phyloP scores from a whole-genome alignment of 2,329 filamentous ascomycete species.

The Paradendryphiella salina region DNA sequence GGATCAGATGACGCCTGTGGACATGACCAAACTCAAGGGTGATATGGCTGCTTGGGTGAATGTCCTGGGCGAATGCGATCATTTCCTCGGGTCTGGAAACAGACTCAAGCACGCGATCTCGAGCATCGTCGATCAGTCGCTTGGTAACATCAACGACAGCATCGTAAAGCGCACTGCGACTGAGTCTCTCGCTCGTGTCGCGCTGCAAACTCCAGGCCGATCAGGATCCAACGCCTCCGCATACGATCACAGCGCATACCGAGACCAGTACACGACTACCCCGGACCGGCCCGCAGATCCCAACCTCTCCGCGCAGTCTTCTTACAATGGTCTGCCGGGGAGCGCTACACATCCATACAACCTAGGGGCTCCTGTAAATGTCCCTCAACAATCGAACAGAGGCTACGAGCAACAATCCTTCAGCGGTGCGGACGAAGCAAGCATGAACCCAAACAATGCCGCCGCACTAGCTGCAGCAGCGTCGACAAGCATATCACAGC shows the following conservation, averaged over 20 bases:
- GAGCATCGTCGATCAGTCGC: conserved; percentile 54
- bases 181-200: conserved; percentile 49
- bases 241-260: conserved; percentile 33
- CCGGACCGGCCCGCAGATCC: conserved; percentile 26
- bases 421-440: conserved; percentile 28
- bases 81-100: conserved; percentile 59
- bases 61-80: conserved; percentile 68
- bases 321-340: conserved; percentile 26
- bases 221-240: conserved; percentile 19
- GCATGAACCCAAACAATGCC: conserved; percentile 38
- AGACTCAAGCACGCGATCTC: conserved; percentile 55
- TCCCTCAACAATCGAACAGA: conserved; percentile 27
- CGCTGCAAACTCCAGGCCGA: conserved; percentile 35
- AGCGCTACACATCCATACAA: conserved; percentile 31
- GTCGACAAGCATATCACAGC: conserved; percentile 27
- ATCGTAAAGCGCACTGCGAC: conserved; percentile 50
- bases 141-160: conserved; percentile 53
- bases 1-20: conserved; percentile 60
- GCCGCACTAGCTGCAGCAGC: conserved; percentile 35
- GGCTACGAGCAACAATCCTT: conserved; percentile 38
- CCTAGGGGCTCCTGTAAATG: conserved; percentile 26
- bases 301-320: conserved; percentile 22
- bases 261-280: conserved; percentile 29
- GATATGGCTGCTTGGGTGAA: conserved; percentile 73
- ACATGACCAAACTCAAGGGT: conserved; percentile 62